Base-by-base conservation (phyloP, 805 yeast species). In the Starmerella vaccinii region DNA sequence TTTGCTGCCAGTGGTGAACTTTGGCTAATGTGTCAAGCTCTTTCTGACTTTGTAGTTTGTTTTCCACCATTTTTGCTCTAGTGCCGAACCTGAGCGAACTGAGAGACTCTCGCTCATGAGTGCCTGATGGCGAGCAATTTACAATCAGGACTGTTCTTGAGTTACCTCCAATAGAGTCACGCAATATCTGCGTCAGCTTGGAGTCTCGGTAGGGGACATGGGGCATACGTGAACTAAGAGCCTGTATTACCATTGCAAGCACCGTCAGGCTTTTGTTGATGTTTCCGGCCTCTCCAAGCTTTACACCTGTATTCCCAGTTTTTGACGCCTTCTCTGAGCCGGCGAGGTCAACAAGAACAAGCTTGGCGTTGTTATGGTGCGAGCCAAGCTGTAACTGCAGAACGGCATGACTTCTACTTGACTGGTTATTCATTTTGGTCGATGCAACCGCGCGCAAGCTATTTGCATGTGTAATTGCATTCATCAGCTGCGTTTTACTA, bases 291-390 rank as follows among this genome's bases (percentile, higher is more conserved):
- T 87, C 95, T 62, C 85, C 87, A 5, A 84, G 67, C 1, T 80
- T 72, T 56, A 78, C 78, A 1, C 90, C 90, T 0, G 76, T 64
- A 1, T 88, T 89, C 1, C 90, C 89, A 0, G 90, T 78, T 57
- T 80, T 82, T 51, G 78, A 77, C 33, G 80, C 77, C 62, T 78
- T 83, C 64, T 88, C 95, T 21, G 89, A 80, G 4, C 95, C 95
- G 0, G 95, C 95, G 55, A 87, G 70, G 67, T 87, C 95, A 13
- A 86, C 89, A 27, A 87, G 65, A 58, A 79, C 81, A 51, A 87
- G 69, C 73, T 70, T 62, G 76, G 82, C 29, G 13, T 18, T 39
- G 27, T 21, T 29, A 18, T 27, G 35, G 5, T 26, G 43, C 21
- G 32, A 8, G 15, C 43, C 76, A 68, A 12, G 88, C 66, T 41